A percentile compares a stretch with the other conserved stretches of the same genome.
phyloP scores from a whole-genome alignment of 2,329 filamentous ascomycete species.

The Fusarium penzigii region DNA sequence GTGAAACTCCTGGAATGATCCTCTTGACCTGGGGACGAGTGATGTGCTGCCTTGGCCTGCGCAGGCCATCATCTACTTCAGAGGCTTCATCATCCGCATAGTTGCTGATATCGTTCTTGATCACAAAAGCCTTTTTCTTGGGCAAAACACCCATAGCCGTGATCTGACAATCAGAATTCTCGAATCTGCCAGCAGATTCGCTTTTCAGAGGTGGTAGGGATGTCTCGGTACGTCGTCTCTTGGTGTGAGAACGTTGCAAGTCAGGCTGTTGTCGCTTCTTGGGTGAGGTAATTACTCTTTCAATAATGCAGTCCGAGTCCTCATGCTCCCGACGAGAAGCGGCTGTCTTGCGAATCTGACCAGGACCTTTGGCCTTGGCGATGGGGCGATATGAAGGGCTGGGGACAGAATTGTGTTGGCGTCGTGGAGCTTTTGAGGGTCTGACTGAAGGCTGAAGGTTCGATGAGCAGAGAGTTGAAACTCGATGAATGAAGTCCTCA shows the following conservation, averaged over 20 bases:
- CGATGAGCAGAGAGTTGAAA: no score
- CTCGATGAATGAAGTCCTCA: not conserved
- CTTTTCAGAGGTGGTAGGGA: not conserved
- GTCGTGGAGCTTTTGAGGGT: not conserved
- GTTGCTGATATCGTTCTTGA: not conserved
- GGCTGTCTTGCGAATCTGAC: not conserved
- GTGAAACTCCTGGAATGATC: not conserved
- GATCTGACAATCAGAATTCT: slow-evolving; percentile 11
- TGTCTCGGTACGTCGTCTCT: slow-evolving; percentile 13
- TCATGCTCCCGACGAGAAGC: not conserved
- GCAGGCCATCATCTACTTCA: not conserved
- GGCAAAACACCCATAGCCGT: slow-evolving; percentile 3
- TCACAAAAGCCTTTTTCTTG: not conserved
- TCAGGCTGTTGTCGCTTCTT: slow-evolving; percentile 5
- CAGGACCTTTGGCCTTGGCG: not conserved
- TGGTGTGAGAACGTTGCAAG: slow-evolving; percentile 2
- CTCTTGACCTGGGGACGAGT: not conserved
- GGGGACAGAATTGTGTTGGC: no score
- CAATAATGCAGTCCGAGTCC: slow-evolving; percentile 20
- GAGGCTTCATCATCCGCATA: slow-evolving; percentile 6
- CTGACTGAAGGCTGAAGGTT: not conserved
- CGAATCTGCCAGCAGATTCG: not conserved
- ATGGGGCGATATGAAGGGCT: not conserved
- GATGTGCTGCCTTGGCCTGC: not conserved
- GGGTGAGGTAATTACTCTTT: slow-evolving; percentile 14